phyloP scores from a whole-genome alignment of 495 filamentous ascomycete species.

The Xylaria flabelliformis region DNA sequence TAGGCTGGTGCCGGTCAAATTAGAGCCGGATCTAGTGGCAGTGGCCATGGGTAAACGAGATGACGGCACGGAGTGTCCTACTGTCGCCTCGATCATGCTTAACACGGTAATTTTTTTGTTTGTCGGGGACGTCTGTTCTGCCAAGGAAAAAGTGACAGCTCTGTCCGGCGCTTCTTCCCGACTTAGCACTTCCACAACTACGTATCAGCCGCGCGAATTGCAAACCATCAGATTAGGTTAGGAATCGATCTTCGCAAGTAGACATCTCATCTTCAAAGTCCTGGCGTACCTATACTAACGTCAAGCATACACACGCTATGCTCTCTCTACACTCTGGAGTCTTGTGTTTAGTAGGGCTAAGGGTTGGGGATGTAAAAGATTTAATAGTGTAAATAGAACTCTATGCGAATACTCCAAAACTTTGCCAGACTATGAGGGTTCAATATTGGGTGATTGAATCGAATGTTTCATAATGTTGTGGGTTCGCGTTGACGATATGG shows the following conservation, averaged over 20 bases:
- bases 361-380: neutral
- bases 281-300: neutral
- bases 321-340: neutral
- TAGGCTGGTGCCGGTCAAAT: slow-evolving; percentile 24
- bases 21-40: slow-evolving; percentile 20
- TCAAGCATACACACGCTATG: neutral
- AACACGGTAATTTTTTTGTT: neutral
- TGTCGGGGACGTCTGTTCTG: slow-evolving; percentile 2
- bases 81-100: slow-evolving; percentile 1
- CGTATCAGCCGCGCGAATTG: slow-evolving; percentile 14
- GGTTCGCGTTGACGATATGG: slow-evolving; percentile 9
- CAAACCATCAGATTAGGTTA: neutral
- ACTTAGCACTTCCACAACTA: neutral
- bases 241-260: neutral
- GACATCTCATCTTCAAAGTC: neutral
- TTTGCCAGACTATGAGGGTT: neutral
- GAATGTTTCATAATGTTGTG: neutral
- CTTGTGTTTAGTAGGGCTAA: neutral
- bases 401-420: slow-evolving; percentile 2
- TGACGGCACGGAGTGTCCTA: slow-evolving; percentile 1
- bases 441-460: no score
- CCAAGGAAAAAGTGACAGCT: slow-evolving; percentile 16
- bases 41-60: slow-evolving; percentile 22
- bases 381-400: neutral
- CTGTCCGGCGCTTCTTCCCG: slow-evolving; percentile 7